phyloP scores from a whole-genome alignment of 192 early-diverging fungal species.

The Coemansia guatemalensis region DNA sequence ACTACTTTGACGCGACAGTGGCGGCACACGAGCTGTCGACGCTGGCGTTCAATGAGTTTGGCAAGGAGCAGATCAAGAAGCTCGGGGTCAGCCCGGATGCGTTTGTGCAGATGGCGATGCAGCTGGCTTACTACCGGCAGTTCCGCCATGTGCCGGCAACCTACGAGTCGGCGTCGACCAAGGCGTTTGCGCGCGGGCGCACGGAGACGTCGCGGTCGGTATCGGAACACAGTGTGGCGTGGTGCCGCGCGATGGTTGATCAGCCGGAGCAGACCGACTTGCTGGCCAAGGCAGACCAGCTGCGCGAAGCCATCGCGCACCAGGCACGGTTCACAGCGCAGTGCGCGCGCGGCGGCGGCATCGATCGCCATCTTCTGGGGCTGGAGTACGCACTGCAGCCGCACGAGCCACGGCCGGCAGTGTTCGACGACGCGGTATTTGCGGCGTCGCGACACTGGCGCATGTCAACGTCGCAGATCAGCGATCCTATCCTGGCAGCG shows the following conservation, averaged over 20 bases:
- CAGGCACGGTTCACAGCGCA: constrained; percentile 57
- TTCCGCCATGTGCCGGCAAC: constrained; percentile 61
- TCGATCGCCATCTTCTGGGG: constrained; percentile 73
- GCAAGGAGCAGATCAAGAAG: constrained; percentile 68
- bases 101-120: constrained; percentile 74
- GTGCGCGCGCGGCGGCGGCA: constrained; percentile 62
- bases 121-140: constrained; percentile 70
- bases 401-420: constrained; percentile 38
- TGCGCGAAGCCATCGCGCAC: constrained; percentile 51
- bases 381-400: constrained; percentile 55
- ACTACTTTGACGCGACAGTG: constrained; percentile 65
- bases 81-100: constrained; percentile 64
- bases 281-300: constrained; percentile 52
- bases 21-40: constrained; percentile 66
- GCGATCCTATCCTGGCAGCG: constrained; percentile 51
- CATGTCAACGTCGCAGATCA: constrained; percentile 65
- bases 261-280: constrained; percentile 48
- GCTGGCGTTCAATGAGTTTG: constrained; percentile 71
- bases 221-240: constrained; percentile 58
- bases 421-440: constrained; percentile 59
- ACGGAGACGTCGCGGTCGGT: constrained; percentile 78
- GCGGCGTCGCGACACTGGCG: constrained; percentile 61
- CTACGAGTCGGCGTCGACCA: constrained; percentile 73
- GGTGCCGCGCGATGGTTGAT: constrained; percentile 58
- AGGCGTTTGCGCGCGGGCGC: constrained; percentile 65